A percentile compares a stretch with the other conserved stretches of the same genome.
Conservation (phyloP, 2,329 filamentous ascomycete species). For the Aspergillus tanneri region DNA sequence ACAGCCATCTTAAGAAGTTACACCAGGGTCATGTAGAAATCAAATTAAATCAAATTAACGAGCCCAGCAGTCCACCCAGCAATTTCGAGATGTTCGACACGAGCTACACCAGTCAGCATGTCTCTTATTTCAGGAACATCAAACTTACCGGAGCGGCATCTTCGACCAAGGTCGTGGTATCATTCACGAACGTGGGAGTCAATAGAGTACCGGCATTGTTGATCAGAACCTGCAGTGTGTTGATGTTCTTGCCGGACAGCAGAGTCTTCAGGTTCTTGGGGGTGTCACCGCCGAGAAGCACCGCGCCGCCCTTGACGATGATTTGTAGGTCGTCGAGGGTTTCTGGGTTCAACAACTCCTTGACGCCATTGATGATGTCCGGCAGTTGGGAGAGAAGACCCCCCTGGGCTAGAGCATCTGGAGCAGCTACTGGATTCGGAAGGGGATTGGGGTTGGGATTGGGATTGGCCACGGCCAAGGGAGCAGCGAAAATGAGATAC, state of each 20-base stretch:
- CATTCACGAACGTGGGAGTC: constrained; percentile 29
- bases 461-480: constrained; percentile 23
- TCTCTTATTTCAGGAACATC: too few relatives aligned
- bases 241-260: constrained; percentile 25
- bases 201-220: constrained; percentile 29
- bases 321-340: constrained; percentile 28
- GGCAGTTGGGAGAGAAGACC: constrained; percentile 28
- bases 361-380: constrained; percentile 25
- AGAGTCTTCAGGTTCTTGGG: constrained; percentile 30
- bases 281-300: constrained; percentile 29
- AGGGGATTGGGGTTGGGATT: constrained; percentile 22
- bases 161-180: constrained; percentile 32
- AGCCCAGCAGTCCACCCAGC: constrained; percentile 26
- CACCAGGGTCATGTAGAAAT: too few relatives aligned
- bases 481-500: constrained; percentile 24
- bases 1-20: background rate
- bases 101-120: constrained; percentile 22
- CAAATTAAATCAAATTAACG: constrained; percentile 11
- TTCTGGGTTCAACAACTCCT: constrained; percentile 27
- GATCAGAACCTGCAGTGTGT: constrained; percentile 25
- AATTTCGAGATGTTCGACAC: constrained; percentile 31
- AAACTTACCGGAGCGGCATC: constrained; percentile 36
- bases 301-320: constrained; percentile 29
- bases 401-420: constrained; percentile 21
- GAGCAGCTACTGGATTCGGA: constrained; percentile 25